These are phyloP conservation scores for Xylariaceae sp. DNA, from an alignment of 2,329 filamentous ascomycete genomes.

Conservation along the genomic window DNA sequence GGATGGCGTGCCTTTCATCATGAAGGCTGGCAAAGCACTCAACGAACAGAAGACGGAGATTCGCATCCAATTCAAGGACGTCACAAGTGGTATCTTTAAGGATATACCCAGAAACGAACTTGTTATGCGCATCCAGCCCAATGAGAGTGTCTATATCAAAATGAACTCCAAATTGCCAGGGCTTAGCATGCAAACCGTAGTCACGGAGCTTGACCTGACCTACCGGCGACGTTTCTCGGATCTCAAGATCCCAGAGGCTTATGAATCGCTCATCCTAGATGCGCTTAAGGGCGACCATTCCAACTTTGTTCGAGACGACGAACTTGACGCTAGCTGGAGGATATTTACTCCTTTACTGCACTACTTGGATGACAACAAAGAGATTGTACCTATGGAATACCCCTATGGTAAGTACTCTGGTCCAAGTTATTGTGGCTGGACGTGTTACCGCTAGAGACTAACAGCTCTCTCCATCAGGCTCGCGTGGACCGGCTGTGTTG, in stretches of 20 bases:
- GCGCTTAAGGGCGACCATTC: constrained; percentile 98
- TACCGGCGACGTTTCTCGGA: constrained; percentile 98
- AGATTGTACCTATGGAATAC: constrained; percentile 99
- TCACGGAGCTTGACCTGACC: constrained; percentile 96
- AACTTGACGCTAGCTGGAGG: constrained; percentile 96
- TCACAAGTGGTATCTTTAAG: constrained; percentile 99
- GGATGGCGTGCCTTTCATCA: constrained; percentile 98
- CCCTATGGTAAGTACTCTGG: constrained; percentile 74
- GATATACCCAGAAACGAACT: constrained; percentile 99
- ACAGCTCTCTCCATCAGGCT: constrained; percentile 58
- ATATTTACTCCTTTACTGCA: constrained; percentile 97
- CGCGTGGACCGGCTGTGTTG: constrained; percentile 89
- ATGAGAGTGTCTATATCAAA: constrained; percentile 99
- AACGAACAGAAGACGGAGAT: constrained; percentile 99
- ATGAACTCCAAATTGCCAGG: constrained; percentile 99
- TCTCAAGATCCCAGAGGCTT: constrained; percentile 98
- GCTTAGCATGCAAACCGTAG: constrained; percentile 98
- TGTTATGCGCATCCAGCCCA: constrained; percentile 98
- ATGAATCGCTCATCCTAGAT: constrained; percentile 95
- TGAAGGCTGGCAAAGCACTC: constrained; percentile 97
- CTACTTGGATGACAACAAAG: constrained; percentile 98
- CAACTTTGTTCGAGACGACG: constrained; percentile 97
- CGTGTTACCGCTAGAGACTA: not conserved
- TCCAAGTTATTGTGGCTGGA: constrained; percentile 8
- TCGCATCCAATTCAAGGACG: constrained; percentile 98